Evolutionary conservation across 306 rosid species (phyloP).

Genomic region (Castanospermum australe): DNA sequence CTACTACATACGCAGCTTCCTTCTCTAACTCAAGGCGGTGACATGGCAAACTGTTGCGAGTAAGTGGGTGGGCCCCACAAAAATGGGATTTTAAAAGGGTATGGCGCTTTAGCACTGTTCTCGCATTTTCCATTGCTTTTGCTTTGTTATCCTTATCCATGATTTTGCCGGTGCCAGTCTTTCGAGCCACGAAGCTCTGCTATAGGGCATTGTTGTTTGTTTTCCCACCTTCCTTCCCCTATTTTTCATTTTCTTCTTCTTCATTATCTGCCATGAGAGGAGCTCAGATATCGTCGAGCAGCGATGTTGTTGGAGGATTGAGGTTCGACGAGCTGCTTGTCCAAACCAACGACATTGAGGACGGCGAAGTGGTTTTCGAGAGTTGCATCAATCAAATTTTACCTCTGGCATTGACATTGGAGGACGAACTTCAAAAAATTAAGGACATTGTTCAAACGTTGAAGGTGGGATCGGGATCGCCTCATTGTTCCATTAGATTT

Average conservation of each 20-base stretch:
- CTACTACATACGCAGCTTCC: too few relatives aligned
- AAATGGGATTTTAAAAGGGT: not conserved
- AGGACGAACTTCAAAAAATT: conserved; percentile 63
- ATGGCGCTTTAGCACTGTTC: not conserved
- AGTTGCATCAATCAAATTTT: conserved; percentile 61
- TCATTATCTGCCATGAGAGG: not conserved
- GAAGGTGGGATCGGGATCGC: conserved; percentile 56
- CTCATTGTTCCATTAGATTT: conserved; percentile 51
- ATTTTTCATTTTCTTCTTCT: not conserved
- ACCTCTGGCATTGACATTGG: conserved; percentile 74
- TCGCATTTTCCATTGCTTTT: not conserved
- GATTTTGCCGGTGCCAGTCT: not conserved
- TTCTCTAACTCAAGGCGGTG: too few relatives aligned
- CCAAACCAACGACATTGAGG: conserved; percentile 30
- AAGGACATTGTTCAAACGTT: conserved; percentile 59
- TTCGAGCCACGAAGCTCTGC: not conserved
- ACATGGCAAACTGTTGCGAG: too few relatives aligned
- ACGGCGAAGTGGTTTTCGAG: conserved; percentile 58
- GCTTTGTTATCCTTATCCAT: not conserved
- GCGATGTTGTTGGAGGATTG: conserved; percentile 29
- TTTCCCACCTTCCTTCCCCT: not conserved
- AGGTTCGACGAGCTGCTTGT: conserved; percentile 37
- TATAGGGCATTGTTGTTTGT: not conserved
- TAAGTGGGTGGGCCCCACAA: not conserved
- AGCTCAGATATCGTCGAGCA: not conserved